Conservation (phyloP, 176 grass and related monocot genomes). For the Coix lacrymajobi region DNA sequence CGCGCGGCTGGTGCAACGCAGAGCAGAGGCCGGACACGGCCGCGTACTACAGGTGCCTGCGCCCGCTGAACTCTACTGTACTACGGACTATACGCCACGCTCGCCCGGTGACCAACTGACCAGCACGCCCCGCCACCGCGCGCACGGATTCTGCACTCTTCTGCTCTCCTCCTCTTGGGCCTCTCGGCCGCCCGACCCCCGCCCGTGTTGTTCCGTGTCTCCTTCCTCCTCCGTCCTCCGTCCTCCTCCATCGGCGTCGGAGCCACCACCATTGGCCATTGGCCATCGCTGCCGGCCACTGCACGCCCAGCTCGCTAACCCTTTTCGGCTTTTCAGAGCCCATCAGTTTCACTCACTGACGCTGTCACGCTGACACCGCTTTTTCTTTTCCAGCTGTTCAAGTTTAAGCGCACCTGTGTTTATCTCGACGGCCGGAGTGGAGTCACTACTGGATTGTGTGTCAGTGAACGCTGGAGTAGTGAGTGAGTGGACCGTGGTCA, state of each 20-base stretch:
- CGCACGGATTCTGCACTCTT: not conserved
- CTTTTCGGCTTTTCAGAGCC: not conserved
- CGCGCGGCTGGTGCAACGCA: not conserved
- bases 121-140: too few species aligned
- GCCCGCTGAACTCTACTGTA: not conserved
- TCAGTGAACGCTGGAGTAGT: not conserved
- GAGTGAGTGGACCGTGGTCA: not conserved
- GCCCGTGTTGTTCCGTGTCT: not conserved
- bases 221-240: not conserved
- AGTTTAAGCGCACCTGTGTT: too few species aligned
- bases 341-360: not conserved
- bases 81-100: not conserved
- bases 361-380: not conserved
- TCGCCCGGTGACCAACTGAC: not conserved
- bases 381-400: not conserved
- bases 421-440: not conserved
- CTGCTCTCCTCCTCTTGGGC: not conserved
- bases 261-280: not conserved
- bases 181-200: not conserved
- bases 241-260: not conserved
- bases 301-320: not conserved
- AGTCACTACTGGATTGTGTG: not conserved
- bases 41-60: not conserved
- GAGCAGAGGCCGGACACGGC: not conserved
- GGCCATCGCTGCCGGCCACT: too few species aligned